Evolutionary conservation across 2,329 filamentous ascomycete genomes (phyloP).

Genomic region (Dactylella cylindrospora): DNA sequence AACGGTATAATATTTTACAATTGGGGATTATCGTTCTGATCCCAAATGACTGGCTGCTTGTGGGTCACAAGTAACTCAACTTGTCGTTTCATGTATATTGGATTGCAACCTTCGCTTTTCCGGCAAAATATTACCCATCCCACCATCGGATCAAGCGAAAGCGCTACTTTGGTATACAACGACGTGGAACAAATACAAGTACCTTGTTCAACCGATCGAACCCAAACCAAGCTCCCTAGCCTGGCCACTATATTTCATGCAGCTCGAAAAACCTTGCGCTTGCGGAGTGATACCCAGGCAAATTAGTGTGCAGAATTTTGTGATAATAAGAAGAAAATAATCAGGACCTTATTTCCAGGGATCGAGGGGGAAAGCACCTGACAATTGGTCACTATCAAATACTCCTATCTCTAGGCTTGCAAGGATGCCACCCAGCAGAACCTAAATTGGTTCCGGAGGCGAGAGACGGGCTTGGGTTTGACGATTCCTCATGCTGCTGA

Average conservation of each 20-base stretch:
- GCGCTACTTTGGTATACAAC: not conserved
- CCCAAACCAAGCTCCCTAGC: conserved; percentile 5
- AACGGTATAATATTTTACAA: conserved; percentile 15
- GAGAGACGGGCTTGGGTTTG: too few relatives aligned
- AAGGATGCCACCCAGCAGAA: conserved; percentile 16
- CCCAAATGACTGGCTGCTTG: not conserved
- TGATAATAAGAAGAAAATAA: too few relatives aligned
- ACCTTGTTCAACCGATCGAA: conserved; percentile 2
- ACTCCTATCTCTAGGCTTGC: conserved; percentile 30
- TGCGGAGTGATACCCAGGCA: conserved; percentile 10
- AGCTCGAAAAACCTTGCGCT: conserved; percentile 5
- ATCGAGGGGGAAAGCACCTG: conserved; percentile 27
- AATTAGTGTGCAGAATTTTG: too few relatives aligned
- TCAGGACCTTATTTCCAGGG: conserved; percentile 16
- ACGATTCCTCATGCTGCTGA: too few relatives aligned
- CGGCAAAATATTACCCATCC: conserved; percentile 39
- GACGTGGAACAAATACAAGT: not conserved
- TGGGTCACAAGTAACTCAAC: conserved; percentile 19
- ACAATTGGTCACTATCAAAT: conserved; percentile 40
- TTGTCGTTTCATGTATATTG: conserved; percentile 35
- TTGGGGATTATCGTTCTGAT: conserved; percentile 4
- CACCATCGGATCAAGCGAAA: conserved; percentile 35
- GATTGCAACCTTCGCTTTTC: conserved; percentile 44
- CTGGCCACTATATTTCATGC: conserved; percentile 6
- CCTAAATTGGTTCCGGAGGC: conserved; percentile 33